Conservation (phyloP, 768 basidiomycete species). For the Lentinus brumalis region DNA sequence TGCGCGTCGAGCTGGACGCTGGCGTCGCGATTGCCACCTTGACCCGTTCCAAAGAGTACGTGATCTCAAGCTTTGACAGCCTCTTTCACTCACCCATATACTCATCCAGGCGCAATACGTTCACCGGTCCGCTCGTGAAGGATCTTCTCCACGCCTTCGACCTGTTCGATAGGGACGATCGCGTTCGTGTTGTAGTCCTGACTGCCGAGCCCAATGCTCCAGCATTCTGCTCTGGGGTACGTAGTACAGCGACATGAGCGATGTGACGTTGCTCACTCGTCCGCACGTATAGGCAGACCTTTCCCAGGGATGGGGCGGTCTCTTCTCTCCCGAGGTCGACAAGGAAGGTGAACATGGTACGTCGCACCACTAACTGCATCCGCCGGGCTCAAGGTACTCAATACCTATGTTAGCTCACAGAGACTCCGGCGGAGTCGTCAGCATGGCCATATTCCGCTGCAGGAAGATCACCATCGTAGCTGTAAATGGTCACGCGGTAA, state of each 20-base stretch:
- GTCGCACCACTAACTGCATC: conserved; percentile 4
- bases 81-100: not conserved
- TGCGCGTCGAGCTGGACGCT: conserved; percentile 47
- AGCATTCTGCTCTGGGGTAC: conserved; percentile 58
- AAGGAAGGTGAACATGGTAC: conserved; percentile 51
- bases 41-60: conserved; percentile 51
- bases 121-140: conserved; percentile 33
- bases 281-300: conserved; percentile 46
- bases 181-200: conserved; percentile 51
- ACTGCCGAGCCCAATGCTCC: conserved; percentile 54
- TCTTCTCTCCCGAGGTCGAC: conserved; percentile 41
- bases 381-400: too few species aligned
- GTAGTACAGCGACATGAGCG: conserved; percentile 10
- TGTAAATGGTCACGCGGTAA: conserved; percentile 52
- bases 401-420: conserved; percentile 41
- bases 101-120: conserved; percentile 51
- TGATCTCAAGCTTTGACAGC: not conserved
- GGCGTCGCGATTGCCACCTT: conserved; percentile 46
- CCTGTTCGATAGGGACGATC: conserved; percentile 52
- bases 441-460: conserved; percentile 51
- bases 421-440: conserved; percentile 49
- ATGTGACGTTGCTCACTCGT: not conserved
- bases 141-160: conserved; percentile 49
- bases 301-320: conserved; percentile 46
- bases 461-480: conserved; percentile 56